Base-by-base conservation (phyloP, 1,284 basidiomycete genomes). In the Cutaneotrichosporon spelunceum region DNA sequence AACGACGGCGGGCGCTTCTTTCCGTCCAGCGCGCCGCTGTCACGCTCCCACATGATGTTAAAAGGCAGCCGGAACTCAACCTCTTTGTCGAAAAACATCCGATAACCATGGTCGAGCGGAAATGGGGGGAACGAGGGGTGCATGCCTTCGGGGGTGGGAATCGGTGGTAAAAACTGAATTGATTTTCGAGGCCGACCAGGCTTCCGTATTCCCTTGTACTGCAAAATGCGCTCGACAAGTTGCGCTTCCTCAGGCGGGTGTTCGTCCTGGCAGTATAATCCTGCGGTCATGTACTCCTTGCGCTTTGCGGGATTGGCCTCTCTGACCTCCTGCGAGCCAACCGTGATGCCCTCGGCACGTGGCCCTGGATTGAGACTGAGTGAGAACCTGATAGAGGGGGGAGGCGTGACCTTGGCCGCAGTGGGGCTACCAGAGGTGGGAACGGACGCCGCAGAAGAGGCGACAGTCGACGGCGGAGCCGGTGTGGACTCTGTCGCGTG, bases 51-150 rank as follows among this genome's bases (percentile, higher is more conserved):
- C 21, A 73, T 56, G 27, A 80, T 78, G 57, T 79, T 70, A 63
- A 68, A 78, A 1, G 79, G 77, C 9, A 81, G 68, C 4, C 66
- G 60, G 53, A 80, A 80, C 16, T 78, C 75, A 24, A 68, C 67
- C 55, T 76, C 67, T 33, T 71, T 49, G 8, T 70, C 68, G 56
- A 79, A 72, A 50, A 78, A 75, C 34, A 69, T 63, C 2, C 63
- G 59, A 26, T 69, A 58, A 19, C 72, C 74, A 57, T 72, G 66
- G 58, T 75, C 73, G 47, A 73, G 71, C 5, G 75, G 75, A 13
- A 77, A 59, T 1, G 75, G 75, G 0, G 75, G 75, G 66, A 77
- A 73, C 2, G 65, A 59, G 2, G 62, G 50, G 1, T 45, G 26
- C 34, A 52, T 34, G 30, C 53, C 61, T 7, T 55, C 47, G 5